These are phyloP conservation scores for Melampsora larici-populina DNA, from an alignment of 1,284 basidiomycete species.

Conservation along the genomic window DNA sequence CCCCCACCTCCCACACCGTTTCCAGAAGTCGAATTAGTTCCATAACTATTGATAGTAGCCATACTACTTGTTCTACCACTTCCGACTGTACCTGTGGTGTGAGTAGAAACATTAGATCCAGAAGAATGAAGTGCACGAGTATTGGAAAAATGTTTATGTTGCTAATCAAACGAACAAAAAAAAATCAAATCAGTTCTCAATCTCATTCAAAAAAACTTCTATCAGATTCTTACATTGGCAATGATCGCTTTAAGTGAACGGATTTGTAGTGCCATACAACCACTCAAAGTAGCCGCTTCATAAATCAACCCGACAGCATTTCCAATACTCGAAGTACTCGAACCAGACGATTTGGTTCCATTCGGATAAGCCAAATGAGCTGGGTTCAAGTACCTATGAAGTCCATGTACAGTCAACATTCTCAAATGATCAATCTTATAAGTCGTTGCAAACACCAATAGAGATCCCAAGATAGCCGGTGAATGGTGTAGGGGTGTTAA, in stretches of 20 bases:
- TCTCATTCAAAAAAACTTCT: too few species aligned
- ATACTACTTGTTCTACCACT: too few species aligned
- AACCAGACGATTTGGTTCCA: slow-evolving; percentile 45
- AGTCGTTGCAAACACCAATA: slow-evolving; percentile 76
- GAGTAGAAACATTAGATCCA: too few species aligned
- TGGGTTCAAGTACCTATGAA: slow-evolving; percentile 61
- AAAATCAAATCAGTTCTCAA: too few species aligned
- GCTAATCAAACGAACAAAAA: too few species aligned
- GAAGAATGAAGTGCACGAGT: too few species aligned
- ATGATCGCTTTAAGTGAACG: slow-evolving; percentile 55
- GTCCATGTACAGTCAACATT: slow-evolving; percentile 77
- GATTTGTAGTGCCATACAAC: slow-evolving; percentile 80
- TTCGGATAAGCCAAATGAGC: slow-evolving; percentile 28
- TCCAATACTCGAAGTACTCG: slow-evolving; percentile 1
- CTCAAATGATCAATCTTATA: slow-evolving; percentile 75
- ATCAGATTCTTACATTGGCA: slow-evolving; percentile 1
- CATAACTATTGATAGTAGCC: too few species aligned
- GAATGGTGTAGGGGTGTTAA: slow-evolving; percentile 85
- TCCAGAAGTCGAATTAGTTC: too few species aligned
- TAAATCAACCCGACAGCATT: slow-evolving; percentile 36
- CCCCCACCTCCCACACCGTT: too few species aligned
- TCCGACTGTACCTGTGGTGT: too few species aligned
- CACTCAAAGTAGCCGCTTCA: slow-evolving; percentile 85
- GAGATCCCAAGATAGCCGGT: slow-evolving; percentile 78
- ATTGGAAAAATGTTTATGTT: too few species aligned